Base-by-base conservation (phyloP, 805 yeast species). In the Pichia gijzeniarum region DNA sequence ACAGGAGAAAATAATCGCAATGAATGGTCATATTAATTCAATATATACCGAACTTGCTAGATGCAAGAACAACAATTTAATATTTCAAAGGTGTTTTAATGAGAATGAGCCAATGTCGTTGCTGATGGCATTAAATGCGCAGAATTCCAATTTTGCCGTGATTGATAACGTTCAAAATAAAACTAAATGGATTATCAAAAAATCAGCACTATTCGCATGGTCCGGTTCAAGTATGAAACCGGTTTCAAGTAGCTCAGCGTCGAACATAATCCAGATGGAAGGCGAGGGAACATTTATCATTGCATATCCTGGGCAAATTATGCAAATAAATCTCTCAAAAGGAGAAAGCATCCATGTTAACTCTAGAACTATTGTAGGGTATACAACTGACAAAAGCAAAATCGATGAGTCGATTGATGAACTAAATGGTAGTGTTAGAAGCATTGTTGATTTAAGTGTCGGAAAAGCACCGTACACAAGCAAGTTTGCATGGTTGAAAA, bases 131-230 rank as follows among this genome's bases (percentile, higher is more conserved):
- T 65, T 67, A 28, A 67, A 59, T 42, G 51, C 61, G 4, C 62
- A 61, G n/a, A 54, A 54, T 35, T 49, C 62, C 27, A 64, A 63
- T 45, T 73, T 68, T 48, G 50, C 69, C 1, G 57, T 68, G 1
- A 48, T 71, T 3, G 52, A 54, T 3, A 49, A 41, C 12, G 38
- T 9, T 34, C 28, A 51, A 10, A 25, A 25, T 9, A 51, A 51
- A 14, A 40, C 44, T 2, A 35, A 47, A 14, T 73, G 78, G 78
- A 54, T 54, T 6, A 58, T 73, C 16, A 65, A 61, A 28, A 64
- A 64, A 39, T 59, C 62, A 13, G 59, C 59, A 43, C 48, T 74
- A 10, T 60, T 73, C 12, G 76, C 77, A 5, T 74, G 79, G 79
- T 61, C 73, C 1, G 78, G 76, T 1, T 28, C 50, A 13, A 28